phyloP scores from a whole-genome alignment of 169 alveolate species.

The Pseudocohnilembus persalinus region DNA sequence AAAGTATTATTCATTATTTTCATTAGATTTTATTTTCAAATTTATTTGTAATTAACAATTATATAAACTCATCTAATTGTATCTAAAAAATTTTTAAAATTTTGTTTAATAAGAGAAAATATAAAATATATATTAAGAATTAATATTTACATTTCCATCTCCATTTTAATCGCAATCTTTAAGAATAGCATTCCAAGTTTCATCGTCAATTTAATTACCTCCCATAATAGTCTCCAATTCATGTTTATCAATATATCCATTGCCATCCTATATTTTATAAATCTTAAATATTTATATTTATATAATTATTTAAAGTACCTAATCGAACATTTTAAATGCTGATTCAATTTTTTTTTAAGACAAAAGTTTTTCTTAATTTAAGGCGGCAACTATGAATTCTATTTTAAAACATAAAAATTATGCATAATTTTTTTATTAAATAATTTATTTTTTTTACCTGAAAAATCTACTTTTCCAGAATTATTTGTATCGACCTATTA shows the following conservation, averaged over 20 bases:
- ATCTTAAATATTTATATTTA: background rate
- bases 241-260: slow-evolving; percentile 69
- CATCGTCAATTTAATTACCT: slow-evolving; percentile 66
- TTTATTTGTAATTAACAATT: slow-evolving; percentile 53
- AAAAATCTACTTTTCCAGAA: slow-evolving; percentile 78
- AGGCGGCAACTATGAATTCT: slow-evolving; percentile 83
- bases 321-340: slow-evolving; percentile 81
- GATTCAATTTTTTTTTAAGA: slow-evolving; percentile 71
- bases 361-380: slow-evolving; percentile 65
- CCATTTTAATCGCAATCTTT: slow-evolving; percentile 62
- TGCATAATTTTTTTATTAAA: background rate
- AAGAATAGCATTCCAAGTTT: slow-evolving; percentile 57
- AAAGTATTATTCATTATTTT: too few species aligned
- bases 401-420: slow-evolving; percentile 16
- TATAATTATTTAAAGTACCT: background rate
- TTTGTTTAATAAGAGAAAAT: background rate
- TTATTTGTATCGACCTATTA: slow-evolving; percentile 79
- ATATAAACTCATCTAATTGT: slow-evolving; percentile 49
- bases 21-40: too few species aligned
- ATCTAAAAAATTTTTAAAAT: slow-evolving; percentile 22
- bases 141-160: slow-evolving; percentile 54
- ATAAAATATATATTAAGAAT: slow-evolving; percentile 2
- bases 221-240: slow-evolving; percentile 77
- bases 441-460: slow-evolving; percentile 33
- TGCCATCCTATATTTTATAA: slow-evolving; percentile 52